A percentile compares a stretch with the other conserved stretches of the same genome.
These are phyloP conservation scores for Ceriops decandra DNA, from an alignment of 345 rosid species.

Conservation along the genomic window DNA sequence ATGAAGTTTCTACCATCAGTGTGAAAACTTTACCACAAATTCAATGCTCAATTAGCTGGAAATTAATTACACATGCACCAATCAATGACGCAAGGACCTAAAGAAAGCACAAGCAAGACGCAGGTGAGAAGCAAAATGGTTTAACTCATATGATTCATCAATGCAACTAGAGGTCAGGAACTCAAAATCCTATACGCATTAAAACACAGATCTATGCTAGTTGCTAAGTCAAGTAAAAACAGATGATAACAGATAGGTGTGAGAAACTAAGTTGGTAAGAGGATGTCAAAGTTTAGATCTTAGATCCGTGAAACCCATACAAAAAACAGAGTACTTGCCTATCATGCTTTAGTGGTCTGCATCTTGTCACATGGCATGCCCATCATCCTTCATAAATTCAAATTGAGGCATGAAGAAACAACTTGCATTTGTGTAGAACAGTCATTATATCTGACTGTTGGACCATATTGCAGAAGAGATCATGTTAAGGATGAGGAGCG, in stretches of 20 bases:
- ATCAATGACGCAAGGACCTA: not conserved
- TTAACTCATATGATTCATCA: not conserved
- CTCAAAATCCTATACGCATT: not conserved
- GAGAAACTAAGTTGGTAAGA: slow-evolving; percentile 14
- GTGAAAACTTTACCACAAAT: not conserved
- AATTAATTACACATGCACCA: slow-evolving; percentile 3
- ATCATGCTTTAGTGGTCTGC: slow-evolving; percentile 33
- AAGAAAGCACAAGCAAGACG: slow-evolving; percentile 6
- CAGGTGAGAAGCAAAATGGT: slow-evolving; percentile 5
- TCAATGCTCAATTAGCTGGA: not conserved
- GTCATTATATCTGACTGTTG: slow-evolving; percentile 12
- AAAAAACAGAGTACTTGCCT: slow-evolving; percentile 55
- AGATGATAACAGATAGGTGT: slow-evolving; percentile 15
- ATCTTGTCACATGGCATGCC: slow-evolving; percentile 28
- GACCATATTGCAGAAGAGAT: slow-evolving; percentile 12
- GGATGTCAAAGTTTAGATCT: slow-evolving; percentile 25
- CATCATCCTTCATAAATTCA: slow-evolving; percentile 25
- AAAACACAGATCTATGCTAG: slow-evolving; percentile 3
- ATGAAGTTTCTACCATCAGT: not conserved
- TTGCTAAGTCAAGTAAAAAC: slow-evolving; percentile 11
- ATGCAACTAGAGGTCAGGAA: slow-evolving; percentile 1
- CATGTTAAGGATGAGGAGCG: slow-evolving; percentile 6
- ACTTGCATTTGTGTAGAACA: slow-evolving; percentile 9
- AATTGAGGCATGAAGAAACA: slow-evolving; percentile 23
- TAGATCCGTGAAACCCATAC: slow-evolving; percentile 32